These are phyloP conservation scores for Clitocybe nebularis DNA, from an alignment of 1,284 basidiomycete genomes.

Conservation along the genomic window DNA sequence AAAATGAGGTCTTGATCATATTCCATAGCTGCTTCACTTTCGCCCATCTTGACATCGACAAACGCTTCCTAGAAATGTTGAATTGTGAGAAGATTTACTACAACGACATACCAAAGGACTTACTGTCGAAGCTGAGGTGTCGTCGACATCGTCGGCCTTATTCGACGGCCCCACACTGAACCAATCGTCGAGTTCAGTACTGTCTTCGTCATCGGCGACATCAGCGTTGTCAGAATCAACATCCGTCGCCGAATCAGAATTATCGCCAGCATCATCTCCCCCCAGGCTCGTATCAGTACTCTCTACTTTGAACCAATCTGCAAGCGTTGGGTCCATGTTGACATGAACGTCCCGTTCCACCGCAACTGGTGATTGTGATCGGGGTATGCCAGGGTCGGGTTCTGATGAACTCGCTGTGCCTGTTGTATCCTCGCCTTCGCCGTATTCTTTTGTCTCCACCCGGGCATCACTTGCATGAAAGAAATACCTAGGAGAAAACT, in stretches of 20 bases:
- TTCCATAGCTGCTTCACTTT: constrained; percentile 57
- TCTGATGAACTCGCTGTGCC: constrained; percentile 12
- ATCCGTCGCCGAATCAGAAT: constrained; percentile 56
- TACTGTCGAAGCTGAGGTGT: constrained; percentile 10
- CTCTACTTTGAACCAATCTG: constrained; percentile 64
- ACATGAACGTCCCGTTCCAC: constrained; percentile 27
- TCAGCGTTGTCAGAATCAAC: constrained; percentile 68
- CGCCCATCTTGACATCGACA: constrained; percentile 59
- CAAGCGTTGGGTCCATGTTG: constrained; percentile 41
- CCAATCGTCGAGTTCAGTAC: constrained; percentile 46
- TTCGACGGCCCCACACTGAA: constrained; percentile 26
- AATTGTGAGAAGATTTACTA: not conserved
- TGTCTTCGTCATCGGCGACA: constrained; percentile 32
- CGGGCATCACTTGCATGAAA: constrained; percentile 59
- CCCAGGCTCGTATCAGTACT: constrained; percentile 8
- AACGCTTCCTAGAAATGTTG: constrained; percentile 15
- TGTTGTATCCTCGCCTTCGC: constrained; percentile 32
- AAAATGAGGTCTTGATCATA: constrained; percentile 79
- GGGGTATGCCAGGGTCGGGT: not conserved
- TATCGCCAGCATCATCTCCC: constrained; percentile 22
- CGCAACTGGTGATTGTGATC: constrained; percentile 11
- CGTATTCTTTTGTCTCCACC: constrained; percentile 39
- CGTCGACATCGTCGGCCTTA: constrained; percentile 14
- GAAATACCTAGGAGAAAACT: constrained; percentile 53
- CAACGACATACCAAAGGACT: not conserved